Evolutionary conservation across 2,329 filamentous ascomycete species (phyloP).

Genomic region (Diaporthe humulicola): DNA sequence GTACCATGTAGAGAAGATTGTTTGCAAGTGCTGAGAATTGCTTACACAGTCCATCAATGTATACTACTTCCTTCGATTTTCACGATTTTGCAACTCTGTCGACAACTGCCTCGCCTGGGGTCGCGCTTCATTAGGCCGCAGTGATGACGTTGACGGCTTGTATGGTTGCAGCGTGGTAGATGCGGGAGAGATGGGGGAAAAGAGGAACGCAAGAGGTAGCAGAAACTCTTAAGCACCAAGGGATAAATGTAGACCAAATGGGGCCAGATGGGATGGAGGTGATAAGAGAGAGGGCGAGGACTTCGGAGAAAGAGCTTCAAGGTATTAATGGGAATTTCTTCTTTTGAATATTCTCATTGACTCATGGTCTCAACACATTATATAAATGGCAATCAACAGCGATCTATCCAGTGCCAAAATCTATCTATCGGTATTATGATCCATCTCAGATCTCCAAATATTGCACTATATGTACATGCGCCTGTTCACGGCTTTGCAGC

Average conservation of each 20-base stretch:
- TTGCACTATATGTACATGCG: background rate
- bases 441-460: background rate
- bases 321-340: background rate
- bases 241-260: background rate
- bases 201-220: background rate
- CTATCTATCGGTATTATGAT: background rate
- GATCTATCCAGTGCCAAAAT: background rate
- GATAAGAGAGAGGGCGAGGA: background rate
- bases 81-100: background rate
- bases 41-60: background rate
- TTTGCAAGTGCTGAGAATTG: background rate
- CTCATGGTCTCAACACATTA: background rate
- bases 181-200: background rate
- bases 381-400: background rate
- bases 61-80: background rate
- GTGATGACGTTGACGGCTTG: background rate
- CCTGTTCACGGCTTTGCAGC: background rate
- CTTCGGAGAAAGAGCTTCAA: background rate
- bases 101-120: background rate
- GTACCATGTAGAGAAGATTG: background rate
- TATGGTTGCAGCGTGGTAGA: background rate
- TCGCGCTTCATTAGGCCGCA: background rate
- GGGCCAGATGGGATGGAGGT: background rate
- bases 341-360: background rate
- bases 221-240: background rate